Evolutionary conservation across 2,329 filamentous ascomycete species (phyloP).

Genomic region (Calonectria pteridis): DNA sequence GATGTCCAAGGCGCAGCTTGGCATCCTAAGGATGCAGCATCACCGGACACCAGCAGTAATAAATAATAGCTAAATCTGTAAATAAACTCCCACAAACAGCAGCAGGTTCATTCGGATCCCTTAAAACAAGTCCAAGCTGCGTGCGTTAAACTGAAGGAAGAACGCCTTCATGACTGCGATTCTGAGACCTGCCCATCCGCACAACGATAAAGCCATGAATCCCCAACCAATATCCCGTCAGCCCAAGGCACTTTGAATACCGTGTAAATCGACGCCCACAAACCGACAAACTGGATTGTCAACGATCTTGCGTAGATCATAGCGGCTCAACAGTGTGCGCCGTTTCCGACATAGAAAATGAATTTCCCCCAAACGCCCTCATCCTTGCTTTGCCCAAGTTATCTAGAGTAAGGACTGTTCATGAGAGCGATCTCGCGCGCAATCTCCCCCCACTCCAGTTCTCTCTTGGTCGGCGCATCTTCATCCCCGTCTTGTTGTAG

Average conservation of each 20-base stretch:
- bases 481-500: slow-evolving; percentile 68
- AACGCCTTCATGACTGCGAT: not conserved
- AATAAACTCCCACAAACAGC: slow-evolving; percentile 5
- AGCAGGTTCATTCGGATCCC: not conserved
- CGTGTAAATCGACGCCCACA: not conserved
- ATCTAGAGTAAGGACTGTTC: slow-evolving; percentile 92
- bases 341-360: no score
- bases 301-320: not conserved
- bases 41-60: not conserved
- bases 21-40: slow-evolving; percentile 12
- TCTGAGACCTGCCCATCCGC: not conserved
- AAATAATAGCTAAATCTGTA: not conserved
- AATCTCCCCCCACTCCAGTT: slow-evolving; percentile 92
- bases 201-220: not conserved
- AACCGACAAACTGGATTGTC: not conserved
- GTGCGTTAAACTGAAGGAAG: not conserved
- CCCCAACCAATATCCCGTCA: not conserved
- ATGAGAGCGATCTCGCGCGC: slow-evolving; percentile 92
- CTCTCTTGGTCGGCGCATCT: slow-evolving; percentile 68
- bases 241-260: not conserved
- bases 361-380: not conserved
- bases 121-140: not conserved
- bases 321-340: not conserved
- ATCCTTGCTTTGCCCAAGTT: slow-evolving; percentile 12
- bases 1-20: slow-evolving; percentile 8